Evolutionary conservation across 805 yeast species (phyloP).

Genomic region (Cyberlindnera petersonii): DNA sequence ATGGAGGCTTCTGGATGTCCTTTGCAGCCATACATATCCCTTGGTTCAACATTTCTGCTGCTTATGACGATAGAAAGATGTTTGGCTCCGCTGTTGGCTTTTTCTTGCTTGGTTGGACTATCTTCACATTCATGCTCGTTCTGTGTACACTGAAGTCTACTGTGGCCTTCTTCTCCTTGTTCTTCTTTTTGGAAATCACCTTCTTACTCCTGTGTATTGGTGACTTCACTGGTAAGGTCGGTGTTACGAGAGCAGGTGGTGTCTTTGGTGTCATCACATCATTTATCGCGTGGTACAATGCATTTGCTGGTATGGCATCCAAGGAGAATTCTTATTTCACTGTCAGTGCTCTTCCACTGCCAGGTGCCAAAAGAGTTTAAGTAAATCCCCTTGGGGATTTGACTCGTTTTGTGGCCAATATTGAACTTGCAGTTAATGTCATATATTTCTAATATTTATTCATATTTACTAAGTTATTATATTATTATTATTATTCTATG

Average conservation of each 20-base stretch:
- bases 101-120: conserved; percentile 57
- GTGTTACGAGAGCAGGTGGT: conserved; percentile 51
- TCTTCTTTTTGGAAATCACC: conserved; percentile 49
- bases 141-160: conserved; percentile 61
- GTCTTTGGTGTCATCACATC: conserved; percentile 51
- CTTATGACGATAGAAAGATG: conserved; percentile 41
- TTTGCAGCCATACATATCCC: conserved; percentile 56
- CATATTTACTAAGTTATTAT: too few species aligned
- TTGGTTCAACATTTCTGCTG: conserved; percentile 55
- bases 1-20: conserved; percentile 69
- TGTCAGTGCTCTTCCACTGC: conserved; percentile 32
- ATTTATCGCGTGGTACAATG: conserved; percentile 55
- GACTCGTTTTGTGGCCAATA: too few species aligned
- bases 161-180: conserved; percentile 55
- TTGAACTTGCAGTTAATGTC: too few species aligned
- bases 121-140: conserved; percentile 53
- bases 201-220: conserved; percentile 53
- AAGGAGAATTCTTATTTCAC: conserved; percentile 45
- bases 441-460: too few species aligned
- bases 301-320: conserved; percentile 59
- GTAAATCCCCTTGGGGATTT: too few species aligned
- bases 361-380: conserved; percentile 26
- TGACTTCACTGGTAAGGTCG: conserved; percentile 40
- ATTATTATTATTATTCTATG: too few species aligned
- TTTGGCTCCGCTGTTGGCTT: conserved; percentile 53